phyloP scores from a whole-genome alignment of 2,329 filamentous ascomycete genomes.

The Tolypocladium amazonense region DNA sequence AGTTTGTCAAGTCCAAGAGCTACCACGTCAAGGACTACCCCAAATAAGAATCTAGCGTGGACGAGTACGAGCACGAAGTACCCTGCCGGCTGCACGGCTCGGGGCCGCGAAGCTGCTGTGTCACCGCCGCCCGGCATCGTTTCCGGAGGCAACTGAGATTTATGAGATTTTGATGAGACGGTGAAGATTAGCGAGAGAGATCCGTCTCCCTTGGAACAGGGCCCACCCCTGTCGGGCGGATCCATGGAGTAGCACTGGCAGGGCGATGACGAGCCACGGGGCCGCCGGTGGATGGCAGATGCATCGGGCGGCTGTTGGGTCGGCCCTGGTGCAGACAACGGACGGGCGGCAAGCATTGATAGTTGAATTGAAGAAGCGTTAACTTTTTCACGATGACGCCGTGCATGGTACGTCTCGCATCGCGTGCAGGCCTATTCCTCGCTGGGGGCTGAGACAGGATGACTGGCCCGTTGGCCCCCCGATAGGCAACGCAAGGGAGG shows the following conservation, averaged over 20 bases:
- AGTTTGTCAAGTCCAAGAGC: constrained; percentile 94
- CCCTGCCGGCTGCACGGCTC: not conserved
- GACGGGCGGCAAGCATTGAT: not conserved
- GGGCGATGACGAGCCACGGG: not conserved
- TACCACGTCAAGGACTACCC: constrained; percentile 81
- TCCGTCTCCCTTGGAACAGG: not conserved
- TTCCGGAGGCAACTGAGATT: not conserved
- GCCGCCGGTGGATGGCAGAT: not conserved
- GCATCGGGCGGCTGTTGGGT: not conserved
- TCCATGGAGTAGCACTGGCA: not conserved
- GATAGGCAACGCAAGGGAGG: not conserved
- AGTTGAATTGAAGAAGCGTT: not conserved
- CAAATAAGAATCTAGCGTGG: constrained; percentile 30
- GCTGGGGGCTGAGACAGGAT: not conserved
- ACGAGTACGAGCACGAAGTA: not conserved
- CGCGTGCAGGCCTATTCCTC: not conserved
- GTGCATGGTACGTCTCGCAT: not conserved
- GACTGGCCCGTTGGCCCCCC: not conserved
- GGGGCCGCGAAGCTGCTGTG: not conserved
- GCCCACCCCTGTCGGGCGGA: not conserved
- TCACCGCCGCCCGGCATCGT: not conserved
- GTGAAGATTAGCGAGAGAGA: constrained; percentile 2
- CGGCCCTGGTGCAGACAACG: not conserved
- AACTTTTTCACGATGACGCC: not conserved
- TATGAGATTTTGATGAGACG: not conserved